Base-by-base conservation (phyloP, 352 stramenopile genomes). In the Globisporangium rhizosaccharum region DNA sequence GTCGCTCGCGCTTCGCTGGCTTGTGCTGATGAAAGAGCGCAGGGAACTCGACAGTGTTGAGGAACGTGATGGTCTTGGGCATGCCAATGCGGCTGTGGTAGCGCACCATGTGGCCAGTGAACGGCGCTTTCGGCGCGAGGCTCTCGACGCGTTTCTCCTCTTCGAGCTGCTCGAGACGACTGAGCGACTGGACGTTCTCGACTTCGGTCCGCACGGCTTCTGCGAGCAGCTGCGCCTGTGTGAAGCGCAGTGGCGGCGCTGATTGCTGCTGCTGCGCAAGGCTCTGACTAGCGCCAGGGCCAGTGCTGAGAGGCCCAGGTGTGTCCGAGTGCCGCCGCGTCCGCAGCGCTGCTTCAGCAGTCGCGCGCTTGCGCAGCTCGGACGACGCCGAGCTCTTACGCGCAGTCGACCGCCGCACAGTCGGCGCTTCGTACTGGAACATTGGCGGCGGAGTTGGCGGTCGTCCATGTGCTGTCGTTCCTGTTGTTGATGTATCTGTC, bases 41-140 rank as follows among this genome's bases (percentile, higher is more conserved):
- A 7, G 85, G 85, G 45, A 82, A 91, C n/a, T 75, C 70, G 23
- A 66, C 42, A 18, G 81, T 71, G 44, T 94, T 92, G 14, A 94
- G 55, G 48, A 94, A 94, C 53, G 82, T 94, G 61, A 94, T 90
- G 20, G 77, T 88, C 64, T 91, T 91, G 10, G 77, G 79, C 25
- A 63, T 59, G 18, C 73, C 77, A 2, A 91, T 57, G 15, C 71
- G 72, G 51, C 85, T 94, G 61, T 87, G 71, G 51, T 85, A 87
- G 36, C 82, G 67, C 44, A 94, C 73, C 62, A 88, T 83, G 10
- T 73, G 62, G n/a, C 79, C 80, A 15, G 76, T 87, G 63, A 79
- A 84, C 55, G 82, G 84, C 11, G 73, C 73, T 58, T 92, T 94
- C 12, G 85, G 85, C 10, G 77, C 70, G 14, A 73, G 68, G 50